Conservation (phyloP, 1,284 basidiomycete genomes). For the Afroboletus lepidellus region DNA sequence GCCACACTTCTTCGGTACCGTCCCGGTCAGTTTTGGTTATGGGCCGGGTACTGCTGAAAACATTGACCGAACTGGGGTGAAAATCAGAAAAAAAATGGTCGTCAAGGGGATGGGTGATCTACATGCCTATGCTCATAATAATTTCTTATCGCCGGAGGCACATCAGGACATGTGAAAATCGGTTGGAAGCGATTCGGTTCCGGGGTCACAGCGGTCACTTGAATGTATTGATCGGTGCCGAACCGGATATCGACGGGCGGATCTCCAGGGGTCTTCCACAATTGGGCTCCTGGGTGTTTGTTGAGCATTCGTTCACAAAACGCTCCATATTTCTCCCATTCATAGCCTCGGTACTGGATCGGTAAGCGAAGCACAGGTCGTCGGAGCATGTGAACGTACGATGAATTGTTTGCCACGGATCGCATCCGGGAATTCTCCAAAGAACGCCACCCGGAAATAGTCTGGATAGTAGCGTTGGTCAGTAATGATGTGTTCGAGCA, state of each 20-base stretch:
- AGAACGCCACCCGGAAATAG: constrained; percentile 93
- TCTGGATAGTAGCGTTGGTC: constrained; percentile 85
- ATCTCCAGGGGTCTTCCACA: constrained; percentile 75
- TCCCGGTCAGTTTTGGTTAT: constrained; percentile 60
- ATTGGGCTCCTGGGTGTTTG: constrained; percentile 86
- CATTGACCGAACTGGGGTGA: constrained; percentile 64
- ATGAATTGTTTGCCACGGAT: constrained; percentile 87
- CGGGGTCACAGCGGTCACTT: constrained; percentile 83
- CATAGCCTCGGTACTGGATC: constrained; percentile 80
- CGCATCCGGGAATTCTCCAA: constrained; percentile 84
- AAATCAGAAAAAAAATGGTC: neutral
- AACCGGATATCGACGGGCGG: constrained; percentile 80
- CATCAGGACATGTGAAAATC: constrained; percentile 85
- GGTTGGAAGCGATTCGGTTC: constrained; percentile 80
- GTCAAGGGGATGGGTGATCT: neutral
- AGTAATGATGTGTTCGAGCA: constrained; percentile 81
- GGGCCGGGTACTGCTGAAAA: constrained; percentile 79
- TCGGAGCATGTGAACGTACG: constrained; percentile 42
- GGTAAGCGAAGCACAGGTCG: neutral
- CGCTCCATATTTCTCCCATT: constrained; percentile 85
- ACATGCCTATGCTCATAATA: constrained; percentile 86
- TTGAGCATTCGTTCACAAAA: constrained; percentile 92
- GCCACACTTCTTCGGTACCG: constrained; percentile 76
- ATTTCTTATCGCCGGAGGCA: constrained; percentile 73
- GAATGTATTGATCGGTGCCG: constrained; percentile 83